Evolutionary conservation across 2,329 filamentous ascomycete genomes (phyloP).

Genomic region (Curvularia sp.): DNA sequence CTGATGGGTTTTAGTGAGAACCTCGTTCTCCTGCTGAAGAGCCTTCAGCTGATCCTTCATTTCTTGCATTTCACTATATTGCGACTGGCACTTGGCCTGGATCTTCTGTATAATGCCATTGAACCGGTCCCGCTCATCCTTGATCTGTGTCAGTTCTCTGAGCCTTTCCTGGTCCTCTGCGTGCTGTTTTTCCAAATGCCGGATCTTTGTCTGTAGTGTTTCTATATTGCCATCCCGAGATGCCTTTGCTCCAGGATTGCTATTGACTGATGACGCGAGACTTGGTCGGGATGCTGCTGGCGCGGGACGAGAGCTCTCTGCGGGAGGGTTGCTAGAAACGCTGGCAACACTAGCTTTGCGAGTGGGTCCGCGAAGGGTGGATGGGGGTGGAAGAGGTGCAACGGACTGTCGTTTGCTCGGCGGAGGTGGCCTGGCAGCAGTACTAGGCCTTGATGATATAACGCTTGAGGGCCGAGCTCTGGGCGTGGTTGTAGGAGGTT

Average conservation of each 20-base stretch:
- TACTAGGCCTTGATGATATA: slow-evolving; percentile 19
- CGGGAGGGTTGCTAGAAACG: slow-evolving; percentile 20
- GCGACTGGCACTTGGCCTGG: slow-evolving; percentile 84
- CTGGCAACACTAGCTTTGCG: slow-evolving; percentile 34
- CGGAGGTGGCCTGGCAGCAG: slow-evolving; percentile 23
- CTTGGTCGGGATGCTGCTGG: slow-evolving; percentile 23
- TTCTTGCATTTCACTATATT: slow-evolving; percentile 79
- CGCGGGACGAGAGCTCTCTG: slow-evolving; percentile 13
- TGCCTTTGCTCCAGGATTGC: slow-evolving; percentile 21
- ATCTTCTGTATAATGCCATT: slow-evolving; percentile 89
- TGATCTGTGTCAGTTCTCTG: slow-evolving; percentile 76
- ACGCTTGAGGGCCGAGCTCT: slow-evolving; percentile 38
- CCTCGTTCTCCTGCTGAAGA: slow-evolving; percentile 71
- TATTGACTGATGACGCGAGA: slow-evolving; percentile 25
- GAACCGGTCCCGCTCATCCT: slow-evolving; percentile 78
- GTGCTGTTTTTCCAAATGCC: slow-evolving; percentile 85
- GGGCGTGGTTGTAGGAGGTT: slow-evolving; percentile 23
- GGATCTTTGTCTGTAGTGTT: slow-evolving; percentile 85
- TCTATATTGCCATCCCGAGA: slow-evolving; percentile 63
- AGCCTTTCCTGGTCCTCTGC: slow-evolving; percentile 85
- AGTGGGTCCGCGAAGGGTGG: slow-evolving; percentile 19
- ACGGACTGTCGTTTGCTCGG: slow-evolving; percentile 34
- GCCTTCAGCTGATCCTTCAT: slow-evolving; percentile 81
- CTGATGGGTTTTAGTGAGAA: slow-evolving; percentile 75
- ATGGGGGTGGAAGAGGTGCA: slow-evolving; percentile 21